Base-by-base conservation (phyloP, 768 basidiomycete genomes). In the Exsudoporus frostii region DNA sequence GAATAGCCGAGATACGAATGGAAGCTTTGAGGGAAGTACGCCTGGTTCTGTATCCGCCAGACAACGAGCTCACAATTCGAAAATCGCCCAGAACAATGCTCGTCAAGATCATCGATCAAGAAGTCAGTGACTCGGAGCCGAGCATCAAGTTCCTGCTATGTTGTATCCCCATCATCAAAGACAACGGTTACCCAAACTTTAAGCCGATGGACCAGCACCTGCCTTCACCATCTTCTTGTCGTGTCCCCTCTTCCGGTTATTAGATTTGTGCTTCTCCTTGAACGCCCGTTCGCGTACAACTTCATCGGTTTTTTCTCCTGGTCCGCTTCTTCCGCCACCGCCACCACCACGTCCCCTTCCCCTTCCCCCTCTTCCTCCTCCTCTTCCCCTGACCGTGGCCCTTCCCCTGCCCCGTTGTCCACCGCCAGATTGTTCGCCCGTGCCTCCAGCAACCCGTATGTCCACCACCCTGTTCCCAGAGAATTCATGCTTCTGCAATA, bases 161-260 rank as follows among this genome's bases (percentile, higher is more conserved):
- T 39, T 39, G 20, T 39, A 20, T 39, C 13, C 10, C 20, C 27
- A 19, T 48, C 44, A 33, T 45, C 27, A 48, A 51, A 46, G 45
- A 48, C 3, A 36, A n/a, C 7, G 30, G 17, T 20, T 8, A 19
- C 36, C 19, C 36, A 34, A 33, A 19, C 15, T 30, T 36, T 42
- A 69, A 20, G 38, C 39, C 10, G 71, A 61, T 37, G 73, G 72
- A 17, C 74, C 79, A 13, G 58, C 76, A 11, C 82, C 88, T 51
- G 74, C 81, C 53, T 76, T 79, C 10, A 81, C 78, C 88, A 95
- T 85, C 75, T 97, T 97, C 71, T 85, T 89, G 68, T 94, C 94
- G 63, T 91, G 88, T 0, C 91, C 94, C 48, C 89, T 74, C 68
- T 89, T 92, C 30, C 92, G 77, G 55, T 85, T 78, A 63, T 84